Evolutionary conservation across 2,329 filamentous ascomycete genomes (phyloP), one percentile per base, ranked within the genome.

Genomic region (Zasmidium cellare): DNA sequence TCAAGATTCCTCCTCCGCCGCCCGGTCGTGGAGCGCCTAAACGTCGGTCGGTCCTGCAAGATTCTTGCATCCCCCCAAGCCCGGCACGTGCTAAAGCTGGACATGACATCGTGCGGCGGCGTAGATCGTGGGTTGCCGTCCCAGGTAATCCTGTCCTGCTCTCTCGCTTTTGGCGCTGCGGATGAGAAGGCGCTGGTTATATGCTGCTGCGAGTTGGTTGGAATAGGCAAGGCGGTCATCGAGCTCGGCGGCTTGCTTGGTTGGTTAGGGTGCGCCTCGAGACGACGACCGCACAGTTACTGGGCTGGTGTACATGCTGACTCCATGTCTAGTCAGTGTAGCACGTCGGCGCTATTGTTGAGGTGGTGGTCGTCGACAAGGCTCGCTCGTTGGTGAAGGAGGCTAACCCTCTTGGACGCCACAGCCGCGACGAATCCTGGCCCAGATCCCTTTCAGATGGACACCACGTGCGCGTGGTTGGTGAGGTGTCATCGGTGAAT

Each of bases 21-120:
- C 51, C 51, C 44, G 24, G 53, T 45, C 14, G 45, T 55, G 46
- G 45, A 55, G 53, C 53, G 53, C 53, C 53, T 55, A 55, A 55
- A 55, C 46, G 47, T 49, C 53, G 53, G 53, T n/a, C n/a, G n/a
- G n/a, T n/a, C 14, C 23, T 38, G 35, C 12, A 18, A 28, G 25
- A 28, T 28, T 28, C 25, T 28, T 5, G 6, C 5, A 11, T 11
- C 5, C 25, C 5, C 5, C 11, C n/a, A 16, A 14, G 35, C 12
- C 6, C 35, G 38, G 23, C 51, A 53, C 51, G 51, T 53, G 51
- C 51, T 51, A 19, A 22, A 16, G n/a, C 35, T 41, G 35, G 28
- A 31, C n/a, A 9, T 18, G n/a, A 9, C 7, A 9, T 9, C 35
- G 35, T 41, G 35, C n/a, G 5, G 35, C 35, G 7, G 35, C 35